These are phyloP conservation scores for Wickerhamiella spandovensis DNA, from an alignment of 805 yeast species.

Conservation along the genomic window DNA sequence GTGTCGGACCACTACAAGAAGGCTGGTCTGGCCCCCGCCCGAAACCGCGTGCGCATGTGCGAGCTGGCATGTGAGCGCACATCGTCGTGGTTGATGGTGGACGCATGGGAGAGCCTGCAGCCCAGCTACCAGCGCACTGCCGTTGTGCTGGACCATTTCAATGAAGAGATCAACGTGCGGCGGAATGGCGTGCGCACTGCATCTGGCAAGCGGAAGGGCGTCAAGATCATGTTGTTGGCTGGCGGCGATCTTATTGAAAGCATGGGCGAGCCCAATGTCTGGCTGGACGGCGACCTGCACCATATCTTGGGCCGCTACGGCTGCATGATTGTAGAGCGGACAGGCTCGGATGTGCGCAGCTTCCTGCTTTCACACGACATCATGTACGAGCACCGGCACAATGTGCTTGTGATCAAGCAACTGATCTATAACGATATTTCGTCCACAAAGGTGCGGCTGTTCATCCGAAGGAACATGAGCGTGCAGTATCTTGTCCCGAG, in stretches of 20 bases:
- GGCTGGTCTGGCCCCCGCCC: conserved; percentile 80
- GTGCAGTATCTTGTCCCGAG: conserved; percentile 91
- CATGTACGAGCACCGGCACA: conserved; percentile 90
- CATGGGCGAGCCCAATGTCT: conserved; percentile 99
- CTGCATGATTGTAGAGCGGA: conserved; percentile 89
- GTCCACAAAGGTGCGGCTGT: conserved; percentile 86
- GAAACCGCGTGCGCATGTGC: conserved; percentile 93
- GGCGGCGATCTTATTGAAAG: conserved; percentile 97
- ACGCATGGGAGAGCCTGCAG: conserved; percentile 96
- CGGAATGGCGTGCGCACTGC: conserved; percentile 64
- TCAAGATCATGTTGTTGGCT: conserved; percentile 87
- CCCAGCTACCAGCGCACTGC: conserved; percentile 88
- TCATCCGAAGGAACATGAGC: conserved; percentile 89
- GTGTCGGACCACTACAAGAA: conserved; percentile 82
- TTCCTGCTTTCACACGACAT: conserved; percentile 88
- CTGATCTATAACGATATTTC: conserved; percentile 91
- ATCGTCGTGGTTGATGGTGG: conserved; percentile 95
- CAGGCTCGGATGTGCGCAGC: conserved; percentile 90
- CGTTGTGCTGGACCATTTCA: conserved; percentile 88
- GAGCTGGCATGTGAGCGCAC: conserved; percentile 96
- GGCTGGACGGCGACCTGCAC: conserved; percentile 93
- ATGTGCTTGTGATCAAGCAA: conserved; percentile 88
- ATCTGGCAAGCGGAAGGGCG: conserved; percentile 47
- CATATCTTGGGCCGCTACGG: conserved; percentile 95
- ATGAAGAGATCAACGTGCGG: conserved; percentile 83